Conservation (phyloP, 225 moss, liverwort and hornwort species). For the Ulota crispa region DNA sequence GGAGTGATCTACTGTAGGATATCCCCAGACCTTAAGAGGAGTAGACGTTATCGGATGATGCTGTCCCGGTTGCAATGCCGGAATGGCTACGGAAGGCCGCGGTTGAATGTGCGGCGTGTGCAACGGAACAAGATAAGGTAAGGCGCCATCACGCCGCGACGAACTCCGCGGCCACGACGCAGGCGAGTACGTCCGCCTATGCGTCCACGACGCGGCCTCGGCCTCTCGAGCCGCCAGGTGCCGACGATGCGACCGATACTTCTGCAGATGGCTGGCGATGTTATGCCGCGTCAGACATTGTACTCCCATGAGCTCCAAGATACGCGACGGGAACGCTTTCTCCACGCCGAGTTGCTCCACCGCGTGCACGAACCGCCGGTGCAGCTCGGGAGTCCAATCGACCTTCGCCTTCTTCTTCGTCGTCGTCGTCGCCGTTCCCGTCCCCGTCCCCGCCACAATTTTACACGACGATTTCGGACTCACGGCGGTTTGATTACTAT, state of each 20-base stretch:
- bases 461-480: conserved; percentile 54
- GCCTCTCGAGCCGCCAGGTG: conserved; percentile 92
- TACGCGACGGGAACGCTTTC: conserved; percentile 95
- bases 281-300: conserved; percentile 97
- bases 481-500: conserved; percentile 14
- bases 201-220: conserved; percentile 95
- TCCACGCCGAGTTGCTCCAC: conserved; percentile 98
- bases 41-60: conserved; percentile 63
- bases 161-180: conserved; percentile 76
- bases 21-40: conserved; percentile 93
- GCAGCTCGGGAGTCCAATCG: conserved; percentile 98
- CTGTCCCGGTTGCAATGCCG: conserved; percentile 74
- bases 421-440: neutral
- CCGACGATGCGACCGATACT: conserved; percentile 95
- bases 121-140: conserved; percentile 80
- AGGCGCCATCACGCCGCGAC: conserved; percentile 63
- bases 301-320: conserved; percentile 95
- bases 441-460: conserved; percentile 31
- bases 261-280: conserved; percentile 97
- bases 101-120: conserved; percentile 96
- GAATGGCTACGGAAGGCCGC: conserved; percentile 71
- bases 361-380: conserved; percentile 97
- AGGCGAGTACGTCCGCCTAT: conserved; percentile 72
- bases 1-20: conserved; percentile 88
- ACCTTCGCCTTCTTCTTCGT: conserved; percentile 94